Percentiles rank a stretch among this genome's conserved stretches.
Conservation (phyloP, 768 basidiomycete genomes). For the Rhodotorula babjevae region DNA sequence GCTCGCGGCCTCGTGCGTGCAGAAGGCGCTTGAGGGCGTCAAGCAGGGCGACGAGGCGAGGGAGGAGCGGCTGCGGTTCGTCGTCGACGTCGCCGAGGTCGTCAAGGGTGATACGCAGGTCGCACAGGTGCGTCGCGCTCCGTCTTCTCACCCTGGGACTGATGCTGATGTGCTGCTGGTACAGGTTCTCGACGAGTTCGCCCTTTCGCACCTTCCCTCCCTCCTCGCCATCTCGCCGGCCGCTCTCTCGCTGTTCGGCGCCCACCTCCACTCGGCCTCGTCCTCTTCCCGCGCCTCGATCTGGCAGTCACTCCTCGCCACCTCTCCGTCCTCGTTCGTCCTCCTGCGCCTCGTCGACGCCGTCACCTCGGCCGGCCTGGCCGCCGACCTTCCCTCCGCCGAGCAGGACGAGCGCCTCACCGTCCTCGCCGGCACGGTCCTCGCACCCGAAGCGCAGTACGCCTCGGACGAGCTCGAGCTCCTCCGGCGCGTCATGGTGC, state of each 20-base stretch:
- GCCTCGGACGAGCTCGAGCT: constrained; percentile 11
- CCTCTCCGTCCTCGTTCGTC: not conserved
- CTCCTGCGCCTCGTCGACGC: constrained; percentile 17
- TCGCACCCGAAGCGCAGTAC: not conserved
- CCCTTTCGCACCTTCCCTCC: constrained; percentile 3
- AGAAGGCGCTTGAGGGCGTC: not conserved
- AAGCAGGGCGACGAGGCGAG: not conserved
- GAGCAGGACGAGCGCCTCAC: constrained; percentile 19
- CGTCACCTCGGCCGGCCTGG: not conserved
- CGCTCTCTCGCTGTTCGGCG: constrained; percentile 13
- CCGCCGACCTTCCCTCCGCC: not conserved
- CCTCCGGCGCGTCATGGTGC: constrained; percentile 13
- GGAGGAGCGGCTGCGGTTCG: constrained; percentile 9
- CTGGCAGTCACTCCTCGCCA: constrained; percentile 24
- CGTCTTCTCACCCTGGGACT: no score
- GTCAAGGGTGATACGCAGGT: not conserved
- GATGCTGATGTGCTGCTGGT: no score
- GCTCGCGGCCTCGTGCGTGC: not conserved
- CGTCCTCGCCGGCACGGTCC: not conserved
- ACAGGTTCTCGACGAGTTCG: constrained; percentile 26
- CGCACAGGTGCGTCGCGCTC: not conserved
- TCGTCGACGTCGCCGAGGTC: not conserved
- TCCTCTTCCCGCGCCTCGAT: not conserved
- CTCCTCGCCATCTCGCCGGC: constrained; percentile 9
- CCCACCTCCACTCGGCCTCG: constrained; percentile 5